Percentiles rank a stretch among this genome's conserved stretches.
phyloP scores from a whole-genome alignment of 768 basidiomycete species.

The Tubosaeta sp. region DNA sequence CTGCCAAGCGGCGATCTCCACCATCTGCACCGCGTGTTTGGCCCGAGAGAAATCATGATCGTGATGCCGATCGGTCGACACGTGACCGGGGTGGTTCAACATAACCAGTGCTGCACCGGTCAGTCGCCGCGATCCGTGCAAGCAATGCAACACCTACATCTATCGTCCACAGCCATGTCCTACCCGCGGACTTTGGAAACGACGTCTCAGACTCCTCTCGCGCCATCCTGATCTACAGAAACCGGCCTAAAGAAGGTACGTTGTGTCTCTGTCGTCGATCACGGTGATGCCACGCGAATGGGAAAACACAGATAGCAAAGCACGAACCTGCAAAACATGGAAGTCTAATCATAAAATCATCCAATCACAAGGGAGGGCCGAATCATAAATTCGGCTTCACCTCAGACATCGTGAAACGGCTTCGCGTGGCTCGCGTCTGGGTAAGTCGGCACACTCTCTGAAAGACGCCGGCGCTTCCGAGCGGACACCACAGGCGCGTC shows the following conservation, averaged over 20 bases:
- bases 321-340: neutral
- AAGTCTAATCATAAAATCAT: no score
- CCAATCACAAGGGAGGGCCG: neutral
- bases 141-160: neutral
- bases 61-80: no score
- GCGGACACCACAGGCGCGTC: neutral
- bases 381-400: neutral
- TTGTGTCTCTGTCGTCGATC: neutral
- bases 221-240: neutral
- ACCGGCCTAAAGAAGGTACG: neutral
- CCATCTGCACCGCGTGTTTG: no score
- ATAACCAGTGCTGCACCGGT: no score
- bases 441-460: neutral
- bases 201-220: neutral
- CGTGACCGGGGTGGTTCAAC: no score
- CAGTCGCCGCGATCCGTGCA: no score
- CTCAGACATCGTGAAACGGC: conserved; percentile 7
- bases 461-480: neutral
- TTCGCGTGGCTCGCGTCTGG: neutral
- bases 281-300: no score
- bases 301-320: neutral
- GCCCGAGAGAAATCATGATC: no score
- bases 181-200: neutral
- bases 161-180: neutral
- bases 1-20: no score